Evolutionary conservation across 2,329 filamentous ascomycete species (phyloP).

Genomic region (Akanthomyces uredinophilus): DNA sequence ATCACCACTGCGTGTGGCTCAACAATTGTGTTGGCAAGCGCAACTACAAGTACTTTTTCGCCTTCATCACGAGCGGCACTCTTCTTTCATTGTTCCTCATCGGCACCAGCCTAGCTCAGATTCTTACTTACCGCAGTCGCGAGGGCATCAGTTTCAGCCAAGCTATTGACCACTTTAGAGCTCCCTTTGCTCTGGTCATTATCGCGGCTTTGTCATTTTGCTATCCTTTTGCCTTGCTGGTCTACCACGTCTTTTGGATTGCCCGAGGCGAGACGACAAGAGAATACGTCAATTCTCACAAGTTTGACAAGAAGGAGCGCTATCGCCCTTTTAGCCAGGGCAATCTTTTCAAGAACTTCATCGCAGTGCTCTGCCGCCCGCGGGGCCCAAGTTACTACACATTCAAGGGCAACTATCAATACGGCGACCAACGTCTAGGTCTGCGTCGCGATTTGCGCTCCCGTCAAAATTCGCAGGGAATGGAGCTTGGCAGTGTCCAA

Average conservation of each 20-base stretch:
- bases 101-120: conserved; percentile 72
- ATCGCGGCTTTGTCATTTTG: conserved; percentile 69
- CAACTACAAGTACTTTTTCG: conserved; percentile 97
- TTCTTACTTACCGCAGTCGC: conserved; percentile 64
- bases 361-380: conserved; percentile 75
- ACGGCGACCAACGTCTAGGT: conserved; percentile 82
- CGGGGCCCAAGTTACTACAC: conserved; percentile 82
- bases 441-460: conserved; percentile 32
- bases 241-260: conserved; percentile 89
- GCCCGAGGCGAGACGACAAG: conserved; percentile 88
- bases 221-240: conserved; percentile 78
- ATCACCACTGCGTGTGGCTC: conserved; percentile 98
- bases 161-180: conserved; percentile 65
- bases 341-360: conserved; percentile 69
- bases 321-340: conserved; percentile 86
- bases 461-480: conserved; percentile 48
- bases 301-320: conserved; percentile 86
- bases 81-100: conserved; percentile 72
- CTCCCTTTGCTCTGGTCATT: conserved; percentile 84
- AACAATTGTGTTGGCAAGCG: conserved; percentile 97
- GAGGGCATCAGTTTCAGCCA: conserved; percentile 61
- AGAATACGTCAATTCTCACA: conserved; percentile 93
- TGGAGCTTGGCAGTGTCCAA: conserved; percentile 69
- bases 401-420: conserved; percentile 72
- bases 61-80: conserved; percentile 77